A percentile compares a stretch with the other conserved stretches of the same genome.
Evolutionary conservation across 202 grass and related monocot genomes (phyloP).

Genomic region (Panicum hallii): DNA sequence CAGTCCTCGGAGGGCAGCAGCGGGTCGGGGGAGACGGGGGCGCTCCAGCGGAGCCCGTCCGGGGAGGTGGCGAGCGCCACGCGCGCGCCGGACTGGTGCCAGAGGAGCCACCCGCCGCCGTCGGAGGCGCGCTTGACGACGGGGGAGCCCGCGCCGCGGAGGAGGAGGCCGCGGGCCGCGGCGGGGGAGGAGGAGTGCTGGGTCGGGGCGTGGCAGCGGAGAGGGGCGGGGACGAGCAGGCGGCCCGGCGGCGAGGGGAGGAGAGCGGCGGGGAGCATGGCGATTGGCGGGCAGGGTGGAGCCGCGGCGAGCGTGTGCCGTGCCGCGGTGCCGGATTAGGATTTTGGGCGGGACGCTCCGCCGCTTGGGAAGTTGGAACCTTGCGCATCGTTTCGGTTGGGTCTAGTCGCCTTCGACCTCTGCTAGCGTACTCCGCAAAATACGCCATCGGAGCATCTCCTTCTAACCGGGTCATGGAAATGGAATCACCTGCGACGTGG

Average conservation of each 20-base stretch:
- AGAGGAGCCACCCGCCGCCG: constrained; percentile 76
- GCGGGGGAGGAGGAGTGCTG: background rate
- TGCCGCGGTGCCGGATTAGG: background rate
- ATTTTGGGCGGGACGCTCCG: too few species aligned
- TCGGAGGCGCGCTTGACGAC: constrained; percentile 70
- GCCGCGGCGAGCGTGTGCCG: background rate
- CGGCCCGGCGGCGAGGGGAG: constrained; percentile 20
- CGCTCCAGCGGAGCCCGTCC: constrained; percentile 73
- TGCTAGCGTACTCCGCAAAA: background rate
- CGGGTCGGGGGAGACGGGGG: constrained; percentile 39
- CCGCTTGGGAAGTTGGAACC: too few species aligned
- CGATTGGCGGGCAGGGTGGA: background rate
- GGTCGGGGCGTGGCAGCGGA: constrained; percentile 28
- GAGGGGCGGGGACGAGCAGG: background rate
- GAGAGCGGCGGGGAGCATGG: constrained; percentile 38
- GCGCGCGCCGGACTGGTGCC: constrained; percentile 60
- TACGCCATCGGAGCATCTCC: background rate
- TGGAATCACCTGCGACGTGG: too few species aligned
- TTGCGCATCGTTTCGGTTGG: too few species aligned
- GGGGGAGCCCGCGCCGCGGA: constrained; percentile 61
- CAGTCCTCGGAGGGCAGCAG: constrained; percentile 65
- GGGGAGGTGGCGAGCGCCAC: constrained; percentile 63
- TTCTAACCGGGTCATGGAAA: too few species aligned
- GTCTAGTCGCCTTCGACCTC: background rate
- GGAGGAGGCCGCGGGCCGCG: constrained; percentile 53